Evolutionary conservation across 192 early-diverging fungal genomes (phyloP).

Genomic region (Backusella tarrabulga): DNA sequence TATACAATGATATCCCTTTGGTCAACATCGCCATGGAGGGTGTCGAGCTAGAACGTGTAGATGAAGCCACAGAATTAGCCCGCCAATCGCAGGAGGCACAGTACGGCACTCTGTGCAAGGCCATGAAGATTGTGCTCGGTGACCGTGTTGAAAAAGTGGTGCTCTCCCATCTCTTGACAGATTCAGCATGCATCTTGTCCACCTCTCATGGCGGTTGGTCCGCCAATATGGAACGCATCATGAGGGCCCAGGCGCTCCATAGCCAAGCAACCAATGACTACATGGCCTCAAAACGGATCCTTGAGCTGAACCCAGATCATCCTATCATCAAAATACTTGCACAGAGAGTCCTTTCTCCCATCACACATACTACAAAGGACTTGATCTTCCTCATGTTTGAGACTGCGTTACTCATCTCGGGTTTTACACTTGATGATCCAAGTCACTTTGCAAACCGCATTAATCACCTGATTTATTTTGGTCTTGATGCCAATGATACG

Average conservation of each 20-base stretch:
- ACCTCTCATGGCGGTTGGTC: constrained; percentile 99
- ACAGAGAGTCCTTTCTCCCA: constrained; percentile 87
- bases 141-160: constrained; percentile 90
- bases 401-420: constrained; percentile 91
- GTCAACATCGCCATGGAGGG: constrained; percentile 98
- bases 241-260: constrained; percentile 99
- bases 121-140: constrained; percentile 97
- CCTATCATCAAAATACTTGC: constrained; percentile 93
- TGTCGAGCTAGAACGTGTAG: constrained; percentile 96
- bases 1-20: constrained; percentile 99
- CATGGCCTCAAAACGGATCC: constrained; percentile 98
- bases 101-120: constrained; percentile 82
- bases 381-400: constrained; percentile 94
- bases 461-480: constrained; percentile 98
- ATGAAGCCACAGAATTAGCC: constrained; percentile 87
- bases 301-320: constrained; percentile 97
- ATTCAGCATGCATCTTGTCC: constrained; percentile 97
- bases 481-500: constrained; percentile 73
- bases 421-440: constrained; percentile 97
- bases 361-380: constrained; percentile 98
- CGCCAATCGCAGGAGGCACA: constrained; percentile 89
- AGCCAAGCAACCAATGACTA: constrained; percentile 48
- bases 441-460: constrained; percentile 90
- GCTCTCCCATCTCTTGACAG: constrained; percentile 92
- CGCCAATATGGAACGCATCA: constrained; percentile 99